These are phyloP conservation scores for Leishmania arabica DNA, from an alignment of 208 protist species.

Conservation along the genomic window DNA sequence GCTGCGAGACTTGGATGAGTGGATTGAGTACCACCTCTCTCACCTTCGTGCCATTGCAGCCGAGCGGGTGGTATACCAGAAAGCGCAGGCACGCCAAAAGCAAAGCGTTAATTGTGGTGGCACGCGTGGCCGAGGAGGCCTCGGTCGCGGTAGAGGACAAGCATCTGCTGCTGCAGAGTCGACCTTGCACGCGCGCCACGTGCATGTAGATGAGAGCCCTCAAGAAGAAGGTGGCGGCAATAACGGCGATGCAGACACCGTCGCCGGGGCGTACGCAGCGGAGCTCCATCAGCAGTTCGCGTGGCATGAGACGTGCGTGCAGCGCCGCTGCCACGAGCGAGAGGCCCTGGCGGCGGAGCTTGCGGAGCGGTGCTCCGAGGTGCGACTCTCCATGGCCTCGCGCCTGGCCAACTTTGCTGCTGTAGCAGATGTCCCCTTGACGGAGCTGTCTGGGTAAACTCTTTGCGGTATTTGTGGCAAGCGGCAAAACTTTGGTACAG, in stretches of 20 bases:
- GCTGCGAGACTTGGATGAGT: conserved; percentile 61
- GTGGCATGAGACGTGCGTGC: conserved; percentile 32
- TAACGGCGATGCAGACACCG: neutral
- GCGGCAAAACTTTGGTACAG: neutral
- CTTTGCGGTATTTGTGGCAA: neutral
- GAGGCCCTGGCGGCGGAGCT: conserved; percentile 36
- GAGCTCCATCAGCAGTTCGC: conserved; percentile 26
- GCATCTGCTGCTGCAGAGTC: neutral
- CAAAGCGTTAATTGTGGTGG: neutral
- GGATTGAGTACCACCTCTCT: conserved; percentile 57
- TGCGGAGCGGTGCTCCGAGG: conserved; percentile 31
- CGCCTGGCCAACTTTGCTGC: conserved; percentile 34
- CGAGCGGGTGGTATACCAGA: conserved; percentile 17
- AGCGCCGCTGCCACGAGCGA: conserved; percentile 37
- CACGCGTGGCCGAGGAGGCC: neutral
- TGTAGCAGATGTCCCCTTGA: conserved; percentile 21
- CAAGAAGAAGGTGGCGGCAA: neutral
- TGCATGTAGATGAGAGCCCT: conserved; percentile 1
- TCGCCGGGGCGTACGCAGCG: neutral
- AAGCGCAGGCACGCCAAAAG: neutral
- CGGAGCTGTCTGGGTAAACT: conserved; percentile 21
- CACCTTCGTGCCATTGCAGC: conserved; percentile 46
- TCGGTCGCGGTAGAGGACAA: neutral
- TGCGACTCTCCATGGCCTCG: conserved; percentile 39
- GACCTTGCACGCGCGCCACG: neutral